These are phyloP conservation scores for Solanum commersonii DNA, from an alignment of 257 asterid genomes.

Conservation along the genomic window DNA sequence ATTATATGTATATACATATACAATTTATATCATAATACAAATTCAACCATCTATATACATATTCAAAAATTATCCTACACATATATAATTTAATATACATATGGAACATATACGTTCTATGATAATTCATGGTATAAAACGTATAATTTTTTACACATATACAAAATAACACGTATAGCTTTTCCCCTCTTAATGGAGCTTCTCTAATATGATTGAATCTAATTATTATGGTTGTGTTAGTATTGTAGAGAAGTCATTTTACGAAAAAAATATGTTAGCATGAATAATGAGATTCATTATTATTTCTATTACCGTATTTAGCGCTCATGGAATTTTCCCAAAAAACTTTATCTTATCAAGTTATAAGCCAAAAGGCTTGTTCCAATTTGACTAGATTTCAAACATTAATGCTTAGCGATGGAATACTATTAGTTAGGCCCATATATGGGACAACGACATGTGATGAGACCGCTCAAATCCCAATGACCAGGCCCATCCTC, in stretches of 20 bases:
- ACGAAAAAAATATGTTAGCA: fast-evolving
- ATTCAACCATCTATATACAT: neutral
- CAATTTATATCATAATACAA: neutral
- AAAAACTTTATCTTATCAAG: neutral
- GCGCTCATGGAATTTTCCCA: neutral
- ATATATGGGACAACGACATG: neutral
- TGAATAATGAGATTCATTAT: neutral
- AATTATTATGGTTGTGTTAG: too few relatives aligned
- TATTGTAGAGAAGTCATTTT: too few relatives aligned
- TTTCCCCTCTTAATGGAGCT: too few relatives aligned
- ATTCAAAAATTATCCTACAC: neutral
- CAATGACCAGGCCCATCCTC: neutral
- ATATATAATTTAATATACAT: neutral
- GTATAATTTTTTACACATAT: too few relatives aligned
- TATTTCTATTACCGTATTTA: too few relatives aligned
- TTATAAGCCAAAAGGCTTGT: neutral
- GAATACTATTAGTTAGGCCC: neutral
- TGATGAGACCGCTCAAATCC: neutral
- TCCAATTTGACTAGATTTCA: neutral
- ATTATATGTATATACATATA: too few relatives aligned
- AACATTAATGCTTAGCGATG: neutral
- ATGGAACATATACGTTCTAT: neutral
- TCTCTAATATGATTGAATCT: too few relatives aligned
- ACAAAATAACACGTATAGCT: neutral
- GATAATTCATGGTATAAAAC: neutral